Evolutionary conservation across 192 early-diverging fungal species (phyloP), one percentile per base, ranked within the genome.

Genomic region (Linnemannia hyalina): DNA sequence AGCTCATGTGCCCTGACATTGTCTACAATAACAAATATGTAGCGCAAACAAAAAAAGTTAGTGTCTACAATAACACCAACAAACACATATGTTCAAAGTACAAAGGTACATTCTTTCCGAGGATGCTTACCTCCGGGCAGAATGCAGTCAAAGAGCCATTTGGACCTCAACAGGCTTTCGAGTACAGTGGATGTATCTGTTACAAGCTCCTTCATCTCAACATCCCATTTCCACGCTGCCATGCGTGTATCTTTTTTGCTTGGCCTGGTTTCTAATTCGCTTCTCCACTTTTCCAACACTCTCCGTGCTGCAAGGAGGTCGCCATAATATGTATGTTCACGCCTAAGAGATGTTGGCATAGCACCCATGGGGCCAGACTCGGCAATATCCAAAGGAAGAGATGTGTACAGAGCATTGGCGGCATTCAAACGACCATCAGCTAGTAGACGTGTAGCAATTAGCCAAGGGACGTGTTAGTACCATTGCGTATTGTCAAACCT

Each of bases 1-100:
- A 93, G 84, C 46, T 93, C 90, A 3, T 77, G 72, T 10, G 88
- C 72, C 26, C 91, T 83, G 6, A 16, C 44, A 40, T 35, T 75
- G 69, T 88, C 87, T 88, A 76, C 9, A 80, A 15, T 11, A 63
- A 41, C 15, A 78, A 1, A 35, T 23, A 49, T 9, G 16, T 26
- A 32, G 20, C 23, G 23, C 22, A 69, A 77, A 78, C 18, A 38
- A 70, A 13, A 38, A 70, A 13, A 38, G 54, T 29, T 26, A 29
- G 32, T 44, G 41, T 60, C 35, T 65, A 22, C 20, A 18, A 7
- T 23, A 36, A 15, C 1, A 22, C 15, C 44, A 47, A 46, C 38
- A 46, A n/a, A 6, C 29, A 26, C 44, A 16, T 3, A 13, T 15
- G 16, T 73, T n/a, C 26, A 10, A 0, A 60, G 32, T 41, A 26